A percentile compares a stretch with the other conserved stretches of the same genome.
Conservation (phyloP, 352 stramenopile genomes). For the Phytophthora pistaciae region DNA sequence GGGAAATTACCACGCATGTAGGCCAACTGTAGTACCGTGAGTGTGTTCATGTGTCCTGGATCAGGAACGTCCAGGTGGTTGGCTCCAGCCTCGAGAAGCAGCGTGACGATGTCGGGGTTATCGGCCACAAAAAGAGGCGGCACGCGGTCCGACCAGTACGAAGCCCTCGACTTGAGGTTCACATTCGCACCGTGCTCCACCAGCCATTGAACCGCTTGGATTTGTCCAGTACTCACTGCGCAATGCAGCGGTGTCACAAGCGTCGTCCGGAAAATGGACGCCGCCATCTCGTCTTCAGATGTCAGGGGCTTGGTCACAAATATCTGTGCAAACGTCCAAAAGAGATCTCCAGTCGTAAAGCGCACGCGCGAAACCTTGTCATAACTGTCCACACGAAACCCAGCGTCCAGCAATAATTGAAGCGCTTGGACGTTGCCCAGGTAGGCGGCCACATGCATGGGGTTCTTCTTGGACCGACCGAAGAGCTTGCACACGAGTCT, state of each 20-base stretch:
- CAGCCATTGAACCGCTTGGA: conserved; percentile 63
- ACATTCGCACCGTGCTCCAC: conserved; percentile 63
- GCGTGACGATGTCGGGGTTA: conserved; percentile 68
- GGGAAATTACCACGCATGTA: conserved; percentile 76
- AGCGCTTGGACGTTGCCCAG: conserved; percentile 74
- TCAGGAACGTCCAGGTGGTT: conserved; percentile 79
- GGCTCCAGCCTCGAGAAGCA: conserved; percentile 68
- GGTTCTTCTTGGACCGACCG: conserved; percentile 82
- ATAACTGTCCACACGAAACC: conserved; percentile 69
- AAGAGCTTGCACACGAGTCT: conserved; percentile 65
- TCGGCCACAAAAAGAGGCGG: conserved; percentile 77
- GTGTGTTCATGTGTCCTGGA: conserved; percentile 72
- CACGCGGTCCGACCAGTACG: conserved; percentile 69
- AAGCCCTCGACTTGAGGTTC: conserved; percentile 70
- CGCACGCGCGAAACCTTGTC: conserved; percentile 81
- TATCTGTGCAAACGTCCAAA: conserved; percentile 77
- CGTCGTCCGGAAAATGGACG: conserved; percentile 75
- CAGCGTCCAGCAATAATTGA: conserved; percentile 55
- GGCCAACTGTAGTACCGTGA: conserved; percentile 73
- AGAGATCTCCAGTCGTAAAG: conserved; percentile 83
- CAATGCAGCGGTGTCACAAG: conserved; percentile 78
- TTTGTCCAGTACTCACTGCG: conserved; percentile 70
- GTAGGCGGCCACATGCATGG: conserved; percentile 77
- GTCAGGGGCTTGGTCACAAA: conserved; percentile 63
- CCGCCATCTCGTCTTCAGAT: conserved; percentile 56